These are phyloP conservation scores for Vicia sativa DNA, from an alignment of 306 rosid genomes.

Conservation along the genomic window DNA sequence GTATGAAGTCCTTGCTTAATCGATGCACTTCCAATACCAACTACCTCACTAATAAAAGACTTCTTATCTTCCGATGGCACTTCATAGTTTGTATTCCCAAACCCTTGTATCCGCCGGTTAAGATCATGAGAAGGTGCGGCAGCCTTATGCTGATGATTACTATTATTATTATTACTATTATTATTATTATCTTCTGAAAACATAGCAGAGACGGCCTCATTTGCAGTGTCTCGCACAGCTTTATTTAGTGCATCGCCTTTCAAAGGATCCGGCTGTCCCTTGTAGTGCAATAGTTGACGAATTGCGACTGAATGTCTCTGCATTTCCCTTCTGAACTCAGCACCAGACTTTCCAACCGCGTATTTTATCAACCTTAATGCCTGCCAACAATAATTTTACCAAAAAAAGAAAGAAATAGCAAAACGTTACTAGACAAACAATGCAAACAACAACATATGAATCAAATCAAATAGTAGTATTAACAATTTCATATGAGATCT, in stretches of 20 bases:
- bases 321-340: conserved; percentile 97
- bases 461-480: neutral
- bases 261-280: conserved; percentile 88
- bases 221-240: conserved; percentile 93
- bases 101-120: conserved; percentile 90
- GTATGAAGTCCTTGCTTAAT: conserved; percentile 88
- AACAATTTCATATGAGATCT: conserved; percentile 35
- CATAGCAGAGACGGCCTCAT: conserved; percentile 78
- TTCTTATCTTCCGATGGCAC: conserved; percentile 66
- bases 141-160: conserved; percentile 35
- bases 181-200: conserved; percentile 73
- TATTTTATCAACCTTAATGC: conserved; percentile 93
- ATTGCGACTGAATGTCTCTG: conserved; percentile 92
- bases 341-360: conserved; percentile 88
- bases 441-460: no score
- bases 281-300: conserved; percentile 88
- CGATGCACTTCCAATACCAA: conserved; percentile 94
- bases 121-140: conserved; percentile 78
- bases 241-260: conserved; percentile 95
- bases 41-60: conserved; percentile 95
- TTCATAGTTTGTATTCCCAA: conserved; percentile 83
- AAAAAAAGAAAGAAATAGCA: conserved; percentile 9
- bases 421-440: conserved; percentile 17
- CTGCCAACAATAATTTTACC: conserved; percentile 46
- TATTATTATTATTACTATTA: neutral